Percentiles rank a stretch among this genome's conserved stretches.
Evolutionary conservation across 2,329 filamentous ascomycete species (phyloP).

Genomic region (Paraphoma sp.): DNA sequence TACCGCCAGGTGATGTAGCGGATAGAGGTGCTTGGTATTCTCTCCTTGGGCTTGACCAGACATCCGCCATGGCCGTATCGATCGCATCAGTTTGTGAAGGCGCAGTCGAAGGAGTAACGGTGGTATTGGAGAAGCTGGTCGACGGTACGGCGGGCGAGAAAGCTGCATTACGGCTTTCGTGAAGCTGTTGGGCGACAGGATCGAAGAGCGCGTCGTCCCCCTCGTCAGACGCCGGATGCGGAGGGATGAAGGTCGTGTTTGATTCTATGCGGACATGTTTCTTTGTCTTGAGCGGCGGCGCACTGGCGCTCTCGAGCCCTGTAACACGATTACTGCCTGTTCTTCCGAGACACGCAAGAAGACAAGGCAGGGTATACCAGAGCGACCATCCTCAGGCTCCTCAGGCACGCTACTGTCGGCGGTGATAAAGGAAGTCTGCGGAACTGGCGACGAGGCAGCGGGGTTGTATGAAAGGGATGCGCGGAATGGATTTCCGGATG

Average conservation of each 20-base stretch:
- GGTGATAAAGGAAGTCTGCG: constrained; percentile 36
- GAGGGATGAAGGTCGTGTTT: constrained; percentile 45
- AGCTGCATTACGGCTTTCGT: constrained; percentile 18
- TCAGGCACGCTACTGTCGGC: constrained; percentile 30
- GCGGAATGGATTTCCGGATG: constrained; percentile 50
- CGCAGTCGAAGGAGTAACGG: constrained; percentile 16
- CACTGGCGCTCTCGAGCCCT: constrained; percentile 34
- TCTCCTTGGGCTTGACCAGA: constrained; percentile 27
- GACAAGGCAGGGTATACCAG: constrained; percentile 41
- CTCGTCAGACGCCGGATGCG: constrained; percentile 38
- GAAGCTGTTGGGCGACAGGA: constrained; percentile 21
- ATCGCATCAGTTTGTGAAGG: constrained; percentile 30
- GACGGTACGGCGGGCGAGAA: constrained; percentile 22
- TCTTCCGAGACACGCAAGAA: constrained; percentile 26
- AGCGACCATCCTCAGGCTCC: constrained; percentile 27
- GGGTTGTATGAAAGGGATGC: constrained; percentile 37
- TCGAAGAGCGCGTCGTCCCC: constrained; percentile 24
- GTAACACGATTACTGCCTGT: constrained; percentile 43
- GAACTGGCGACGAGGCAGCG: constrained; percentile 24
- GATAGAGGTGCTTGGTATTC: constrained; percentile 19
- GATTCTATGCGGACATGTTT: constrained; percentile 64
- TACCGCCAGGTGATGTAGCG: constrained; percentile 22
- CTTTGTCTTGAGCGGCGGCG: constrained; percentile 56
- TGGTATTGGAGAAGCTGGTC: constrained; percentile 26
- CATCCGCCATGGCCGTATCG: constrained; percentile 31